Evolutionary conservation across 208 protist species (phyloP).

Genomic region (Giardia muris): DNA sequence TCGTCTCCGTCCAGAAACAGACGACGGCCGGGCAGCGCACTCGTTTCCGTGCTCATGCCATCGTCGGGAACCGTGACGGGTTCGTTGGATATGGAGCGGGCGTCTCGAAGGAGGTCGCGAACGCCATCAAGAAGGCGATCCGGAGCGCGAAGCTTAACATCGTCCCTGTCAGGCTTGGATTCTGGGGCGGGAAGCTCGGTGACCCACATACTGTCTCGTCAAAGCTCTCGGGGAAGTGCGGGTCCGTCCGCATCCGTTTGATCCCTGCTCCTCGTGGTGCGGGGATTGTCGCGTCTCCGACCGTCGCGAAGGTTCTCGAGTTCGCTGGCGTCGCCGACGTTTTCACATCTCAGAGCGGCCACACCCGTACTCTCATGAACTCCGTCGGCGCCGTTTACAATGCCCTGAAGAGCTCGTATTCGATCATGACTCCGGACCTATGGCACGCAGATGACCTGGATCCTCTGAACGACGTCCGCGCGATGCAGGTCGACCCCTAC

Average conservation of each 20-base stretch:
- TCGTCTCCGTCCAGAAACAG: conserved; percentile 97
- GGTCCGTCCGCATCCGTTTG: conserved; percentile 83
- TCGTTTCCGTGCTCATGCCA: conserved; percentile 95
- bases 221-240: conserved; percentile 95
- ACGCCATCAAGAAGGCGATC: conserved; percentile 88
- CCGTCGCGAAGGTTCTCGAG: conserved; percentile 88
- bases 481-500: neutral
- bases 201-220: conserved; percentile 90
- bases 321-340: conserved; percentile 91
- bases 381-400: conserved; percentile 94
- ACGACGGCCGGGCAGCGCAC: conserved; percentile 95
- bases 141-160: conserved; percentile 88
- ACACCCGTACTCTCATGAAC: conserved; percentile 93
- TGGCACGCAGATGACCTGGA: conserved; percentile 55
- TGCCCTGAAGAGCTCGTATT: conserved; percentile 83
- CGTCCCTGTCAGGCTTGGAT: conserved; percentile 87
- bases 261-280: conserved; percentile 95
- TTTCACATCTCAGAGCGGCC: conserved; percentile 83
- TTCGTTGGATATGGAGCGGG: conserved; percentile 94
- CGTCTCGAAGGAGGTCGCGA: conserved; percentile 93
- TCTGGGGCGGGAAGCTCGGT: conserved; percentile 96
- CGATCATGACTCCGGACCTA: conserved; percentile 90
- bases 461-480: neutral
- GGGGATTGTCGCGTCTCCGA: conserved; percentile 84
- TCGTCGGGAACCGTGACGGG: conserved; percentile 87